Evolutionary conservation across 2,329 filamentous ascomycete species (phyloP), one percentile per base, ranked within the genome.

Genomic region (Fusarium sororula): DNA sequence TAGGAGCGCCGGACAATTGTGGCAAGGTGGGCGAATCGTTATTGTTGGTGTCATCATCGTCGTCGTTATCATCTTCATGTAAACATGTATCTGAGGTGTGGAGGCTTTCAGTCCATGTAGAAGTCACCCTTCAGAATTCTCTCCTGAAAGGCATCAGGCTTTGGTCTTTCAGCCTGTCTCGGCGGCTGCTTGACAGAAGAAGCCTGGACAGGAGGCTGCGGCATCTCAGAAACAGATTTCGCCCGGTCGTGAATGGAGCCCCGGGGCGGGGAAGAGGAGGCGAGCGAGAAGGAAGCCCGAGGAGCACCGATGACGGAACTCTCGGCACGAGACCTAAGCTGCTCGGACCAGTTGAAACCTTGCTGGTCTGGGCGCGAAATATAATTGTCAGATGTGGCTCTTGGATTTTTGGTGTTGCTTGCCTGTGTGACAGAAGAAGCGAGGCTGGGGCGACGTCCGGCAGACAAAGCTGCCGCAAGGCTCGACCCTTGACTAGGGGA

Each of bases 71-170:
- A 67, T 75, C 45, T 58, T 65, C 50, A 68, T 65, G 53, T 75
- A 38, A 56, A 55, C 44, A 45, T 57, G 53, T 39, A 59, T 44
- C 39, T 56, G 64, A 57, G 53, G 59, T n/a, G 37, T 48, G 37
- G 47, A 30, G n/a, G 48, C 32, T 47, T 69, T 87, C 87, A 98
- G 80, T 98, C 95, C 95, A 98, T 98, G 86, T 96, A 96, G 79
- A 99, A 98, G 80, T 99, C 96, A 51, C 96, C 96, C 85, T 98
- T 96, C 76, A 99, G 88, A 79, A 99, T 98, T 76, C 97, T 91
- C 88, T 99, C 96, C 83, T 98, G 95, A 85, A 98, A 96, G 72
- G 93, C 93, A 85, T 99, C 96, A 37, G 96, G 95, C 86, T 96
- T 97, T 74, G 87, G 87, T 42, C 87, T 85, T 78, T 87, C 83